Conservation (phyloP, 768 basidiomycete genomes). For the Mycena pura region DNA sequence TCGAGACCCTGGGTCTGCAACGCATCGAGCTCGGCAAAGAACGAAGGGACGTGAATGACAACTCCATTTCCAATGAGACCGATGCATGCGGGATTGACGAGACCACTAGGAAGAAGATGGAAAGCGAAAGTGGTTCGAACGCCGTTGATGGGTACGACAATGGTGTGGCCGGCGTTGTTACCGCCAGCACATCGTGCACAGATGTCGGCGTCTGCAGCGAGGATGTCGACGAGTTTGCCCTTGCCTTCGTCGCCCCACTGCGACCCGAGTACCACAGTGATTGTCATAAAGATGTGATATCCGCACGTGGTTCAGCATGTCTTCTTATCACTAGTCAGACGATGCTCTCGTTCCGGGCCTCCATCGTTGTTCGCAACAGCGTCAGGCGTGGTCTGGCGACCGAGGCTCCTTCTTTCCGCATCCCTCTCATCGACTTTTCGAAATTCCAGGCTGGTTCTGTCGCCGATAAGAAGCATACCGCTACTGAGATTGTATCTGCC, state of each 20-base stretch:
- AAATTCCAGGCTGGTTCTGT: slow-evolving; percentile 61
- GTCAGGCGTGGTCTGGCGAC: slow-evolving; percentile 37
- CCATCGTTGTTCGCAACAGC: slow-evolving; percentile 29
- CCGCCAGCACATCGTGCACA: slow-evolving; percentile 98
- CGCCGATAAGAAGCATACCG: slow-evolving; percentile 65
- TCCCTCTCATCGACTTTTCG: slow-evolving; percentile 82
- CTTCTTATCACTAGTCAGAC: not conserved
- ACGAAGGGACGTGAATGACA: slow-evolving; percentile 95
- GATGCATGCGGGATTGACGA: slow-evolving; percentile 84
- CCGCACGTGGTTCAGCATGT: not conserved
- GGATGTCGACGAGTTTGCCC: slow-evolving; percentile 96
- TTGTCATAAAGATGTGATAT: slow-evolving; percentile 25
- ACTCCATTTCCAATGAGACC: slow-evolving; percentile 94
- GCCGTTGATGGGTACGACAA: slow-evolving; percentile 80
- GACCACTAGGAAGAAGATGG: slow-evolving; percentile 94
- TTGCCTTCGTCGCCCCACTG: slow-evolving; percentile 97
- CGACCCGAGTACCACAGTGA: slow-evolving; percentile 81
- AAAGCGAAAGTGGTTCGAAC: slow-evolving; percentile 90
- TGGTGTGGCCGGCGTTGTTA: slow-evolving; percentile 99
- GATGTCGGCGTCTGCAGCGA: slow-evolving; percentile 87
- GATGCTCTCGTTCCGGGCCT: slow-evolving; percentile 37
- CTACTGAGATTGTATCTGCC: slow-evolving; percentile 73
- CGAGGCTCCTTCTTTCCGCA: slow-evolving; percentile 51
- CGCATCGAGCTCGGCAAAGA: slow-evolving; percentile 91
- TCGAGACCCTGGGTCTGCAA: slow-evolving; percentile 86